Conservation (phyloP, 768 basidiomycete genomes). For the Pisolithus sp. region DNA sequence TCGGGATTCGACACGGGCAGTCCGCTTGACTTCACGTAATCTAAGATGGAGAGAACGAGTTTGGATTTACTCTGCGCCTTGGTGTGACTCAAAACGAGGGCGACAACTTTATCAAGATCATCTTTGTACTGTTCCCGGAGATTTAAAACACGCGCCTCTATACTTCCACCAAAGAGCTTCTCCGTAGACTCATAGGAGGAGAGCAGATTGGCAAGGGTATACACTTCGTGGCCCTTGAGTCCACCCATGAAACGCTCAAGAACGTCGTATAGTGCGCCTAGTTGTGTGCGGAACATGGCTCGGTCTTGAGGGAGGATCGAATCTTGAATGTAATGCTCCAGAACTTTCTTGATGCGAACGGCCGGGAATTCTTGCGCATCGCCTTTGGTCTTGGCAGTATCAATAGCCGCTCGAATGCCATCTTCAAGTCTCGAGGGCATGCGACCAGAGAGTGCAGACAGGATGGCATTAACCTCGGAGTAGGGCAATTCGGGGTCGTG, state of each 20-base stretch:
- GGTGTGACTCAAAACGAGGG: conserved; percentile 89
- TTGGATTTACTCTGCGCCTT: conserved; percentile 91
- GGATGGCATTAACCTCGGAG: conserved; percentile 74
- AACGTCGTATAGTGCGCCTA: conserved; percentile 64
- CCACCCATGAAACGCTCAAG: conserved; percentile 78
- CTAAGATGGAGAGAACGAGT: conserved; percentile 78
- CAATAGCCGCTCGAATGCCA: conserved; percentile 70
- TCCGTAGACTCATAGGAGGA: conserved; percentile 81
- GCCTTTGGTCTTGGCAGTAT: conserved; percentile 65
- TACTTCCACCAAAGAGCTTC: conserved; percentile 88
- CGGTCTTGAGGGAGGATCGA: conserved; percentile 76
- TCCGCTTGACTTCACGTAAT: conserved; percentile 80
- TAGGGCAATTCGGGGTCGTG: conserved; percentile 85
- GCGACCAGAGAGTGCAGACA: conserved; percentile 86
- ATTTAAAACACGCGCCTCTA: conserved; percentile 85
- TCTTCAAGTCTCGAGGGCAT: conserved; percentile 92
- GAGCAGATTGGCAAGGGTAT: conserved; percentile 70
- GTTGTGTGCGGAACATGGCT: conserved; percentile 67
- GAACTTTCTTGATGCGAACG: conserved; percentile 72
- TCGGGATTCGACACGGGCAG: conserved; percentile 73
- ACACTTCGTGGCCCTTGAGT: conserved; percentile 80
- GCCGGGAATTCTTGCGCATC: conserved; percentile 87
- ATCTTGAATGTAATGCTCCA: conserved; percentile 82
- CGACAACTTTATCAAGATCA: conserved; percentile 80
- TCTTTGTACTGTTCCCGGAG: conserved; percentile 92